Evolutionary conservation across 345 rosid genomes (phyloP), one percentile per base, ranked within the genome.

Genomic region (Passiflora organensis): DNA sequence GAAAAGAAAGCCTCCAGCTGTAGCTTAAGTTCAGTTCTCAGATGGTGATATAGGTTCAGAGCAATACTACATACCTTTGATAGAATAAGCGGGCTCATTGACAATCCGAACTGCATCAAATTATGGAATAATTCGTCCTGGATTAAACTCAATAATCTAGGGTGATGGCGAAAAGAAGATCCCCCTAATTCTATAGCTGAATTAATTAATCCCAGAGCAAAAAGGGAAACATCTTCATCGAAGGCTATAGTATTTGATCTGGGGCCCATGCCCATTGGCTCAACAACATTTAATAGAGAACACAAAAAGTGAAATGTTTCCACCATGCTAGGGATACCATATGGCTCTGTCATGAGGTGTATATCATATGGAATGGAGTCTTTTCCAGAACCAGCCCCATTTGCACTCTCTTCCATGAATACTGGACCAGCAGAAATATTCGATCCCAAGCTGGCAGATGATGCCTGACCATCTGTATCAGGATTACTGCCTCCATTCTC

Each of bases 1-100:
- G 99, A 82, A 72, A 93, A 93, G 86, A 93, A 93, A 58, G 99
- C 99, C 78, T 93, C 97, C 32, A 93, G 89, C 76, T 93, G 99
- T 62, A 89, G 71, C 75, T 89, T 93, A 55, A 93, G 80, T 67
- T 93, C 97, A 56, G 85, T 70, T 21, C 86, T 77, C 49, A 93
- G 75, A 72, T 86, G 89, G 57, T 89, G 89, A 75, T 93, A 93
- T 68, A 93, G 77, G 78, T 86, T 93, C 63, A 93, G 89, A 65
- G 86, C 91, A 62, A 86, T 89, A 78, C 97, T 85, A 68, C 87
- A 89, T 21, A 83, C 99, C 86, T 83, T 86, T 66, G 99, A 89
- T 70, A 93, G 91, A 72, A 93, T 89, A 63, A 89, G 89, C 32
- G 99, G 90, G 69, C 96, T 93, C 90, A 65, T 76, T 13, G 99